phyloP scores from a whole-genome alignment of 805 yeast species.

The Suhomyces sp. region DNA sequence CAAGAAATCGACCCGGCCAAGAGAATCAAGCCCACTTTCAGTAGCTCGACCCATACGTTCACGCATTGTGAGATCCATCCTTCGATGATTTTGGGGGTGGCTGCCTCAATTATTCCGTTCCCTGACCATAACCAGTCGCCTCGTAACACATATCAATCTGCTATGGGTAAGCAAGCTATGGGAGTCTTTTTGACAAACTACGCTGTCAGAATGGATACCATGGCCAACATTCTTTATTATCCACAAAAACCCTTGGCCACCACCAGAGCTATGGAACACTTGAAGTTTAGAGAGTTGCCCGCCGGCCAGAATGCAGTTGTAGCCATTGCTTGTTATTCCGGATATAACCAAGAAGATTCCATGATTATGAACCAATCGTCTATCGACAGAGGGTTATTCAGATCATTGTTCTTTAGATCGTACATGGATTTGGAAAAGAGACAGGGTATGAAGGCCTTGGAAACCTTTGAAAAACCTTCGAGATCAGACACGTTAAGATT shows the following conservation, averaged over 20 bases:
- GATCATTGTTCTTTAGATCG: constrained; percentile 93
- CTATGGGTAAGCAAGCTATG: constrained; percentile 99
- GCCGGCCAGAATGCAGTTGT: constrained; percentile 99
- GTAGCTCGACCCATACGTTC: constrained; percentile 66
- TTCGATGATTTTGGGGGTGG: constrained; percentile 96
- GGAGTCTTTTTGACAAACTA: constrained; percentile 96
- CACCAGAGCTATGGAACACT: constrained; percentile 94
- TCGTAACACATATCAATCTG: constrained; percentile 98
- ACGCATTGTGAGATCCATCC: constrained; percentile 99
- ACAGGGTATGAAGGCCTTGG: constrained; percentile 97
- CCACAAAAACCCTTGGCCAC: constrained; percentile 99
- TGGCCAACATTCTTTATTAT: constrained; percentile 96
- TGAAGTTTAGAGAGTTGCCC: constrained; percentile 96
- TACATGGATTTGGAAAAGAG: constrained; percentile 99
- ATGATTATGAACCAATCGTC: constrained; percentile 99
- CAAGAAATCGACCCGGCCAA: constrained; percentile 69
- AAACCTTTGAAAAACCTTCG: constrained; percentile 95
- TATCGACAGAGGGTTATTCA: constrained; percentile 92
- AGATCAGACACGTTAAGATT: constrained; percentile 91
- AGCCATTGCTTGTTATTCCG: constrained; percentile 96
- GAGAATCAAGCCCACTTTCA: constrained; percentile 71
- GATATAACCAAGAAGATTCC: constrained; percentile 99
- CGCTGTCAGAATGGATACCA: constrained; percentile 97
- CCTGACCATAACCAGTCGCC: constrained; percentile 99
- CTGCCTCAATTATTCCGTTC: constrained; percentile 98